Base-by-base conservation (phyloP, 2,329 filamentous ascomycete genomes). In the Aureobasidium zeae region DNA sequence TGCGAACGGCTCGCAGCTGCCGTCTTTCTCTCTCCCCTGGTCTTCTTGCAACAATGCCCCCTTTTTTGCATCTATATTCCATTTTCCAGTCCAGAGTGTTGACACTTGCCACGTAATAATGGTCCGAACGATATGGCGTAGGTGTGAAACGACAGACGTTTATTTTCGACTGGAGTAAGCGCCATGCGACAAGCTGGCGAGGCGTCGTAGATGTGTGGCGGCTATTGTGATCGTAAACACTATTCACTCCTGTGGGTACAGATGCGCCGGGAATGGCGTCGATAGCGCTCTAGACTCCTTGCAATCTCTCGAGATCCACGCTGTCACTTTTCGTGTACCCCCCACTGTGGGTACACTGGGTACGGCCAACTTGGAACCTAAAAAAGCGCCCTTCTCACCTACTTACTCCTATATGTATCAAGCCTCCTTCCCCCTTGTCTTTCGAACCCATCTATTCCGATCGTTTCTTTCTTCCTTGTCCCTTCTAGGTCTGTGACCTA, bases 401-500 rank as follows among this genome's bases (percentile, higher is more conserved):
- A 43, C 30, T 28, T 25, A 15, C 39, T 43, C 39, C 39, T 43
- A 41, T 43, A 43, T 42, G 21, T 43, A 43, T 43, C 22, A 28
- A 43, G 39, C 39, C 39, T 26, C 34, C 15, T 34, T 43, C 30
- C 39, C 30, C 39, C 16, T n/a, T 15, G 29, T 34, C 17, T 16
- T 43, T n/a, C 21, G 34, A 17, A 11, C 25, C 28, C 39, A 34
- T 43, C 39, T 33, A 28, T 34, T 28, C 30, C 29, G 26, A 30
- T 39, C 29, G 26, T 26, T n/a, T 20, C 22, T 30, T 16, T 26
- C 26, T 43, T 43, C 39, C 13, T 43, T 43, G 11, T 16, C 13
- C 37, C 25, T 38, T 31, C 42, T 35, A 37, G 44, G 44, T 45
- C 44, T 45, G 44, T 39, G 44, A 45, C 44, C 44, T 45, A 28